Conservation (phyloP, 768 basidiomycete genomes). For the Pisolithus orientalis region DNA sequence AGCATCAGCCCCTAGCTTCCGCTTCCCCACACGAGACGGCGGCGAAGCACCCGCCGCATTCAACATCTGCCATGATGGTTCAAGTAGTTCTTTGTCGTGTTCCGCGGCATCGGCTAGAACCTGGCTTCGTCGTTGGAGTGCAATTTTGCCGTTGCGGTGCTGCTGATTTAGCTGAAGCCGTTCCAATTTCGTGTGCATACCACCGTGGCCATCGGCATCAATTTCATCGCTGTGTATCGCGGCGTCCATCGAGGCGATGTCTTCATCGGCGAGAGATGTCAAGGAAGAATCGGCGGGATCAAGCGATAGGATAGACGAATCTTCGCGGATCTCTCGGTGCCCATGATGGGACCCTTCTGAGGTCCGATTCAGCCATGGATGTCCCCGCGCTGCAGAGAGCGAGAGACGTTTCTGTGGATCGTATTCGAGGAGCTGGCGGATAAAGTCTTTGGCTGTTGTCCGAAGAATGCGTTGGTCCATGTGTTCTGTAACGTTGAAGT, state of each 20-base stretch:
- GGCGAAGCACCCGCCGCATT: conserved; percentile 17
- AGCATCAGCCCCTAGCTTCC: conserved; percentile 28
- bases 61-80: conserved; percentile 57
- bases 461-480: conserved; percentile 16
- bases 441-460: conserved; percentile 59
- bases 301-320: conserved; percentile 7
- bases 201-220: conserved; percentile 10
- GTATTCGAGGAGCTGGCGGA: conserved; percentile 54
- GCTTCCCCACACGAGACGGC: conserved; percentile 28
- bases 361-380: conserved; percentile 62
- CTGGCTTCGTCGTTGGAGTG: conserved; percentile 43
- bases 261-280: conserved; percentile 17
- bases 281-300: conserved; percentile 12
- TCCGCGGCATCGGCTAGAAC: conserved; percentile 44
- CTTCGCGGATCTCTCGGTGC: conserved; percentile 1
- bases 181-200: conserved; percentile 27
- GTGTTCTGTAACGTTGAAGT: background rate
- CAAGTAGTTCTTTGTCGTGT: conserved; percentile 32
- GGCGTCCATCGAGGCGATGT: conserved; percentile 7
- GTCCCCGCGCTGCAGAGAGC: conserved; percentile 56
- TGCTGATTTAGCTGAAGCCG: conserved; percentile 27
- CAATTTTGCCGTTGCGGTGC: background rate
- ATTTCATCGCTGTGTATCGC: conserved; percentile 12
- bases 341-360: background rate
- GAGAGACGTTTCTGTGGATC: conserved; percentile 68